Conservation (phyloP, 164 flowering plant species). For the Buxus sempervirens region DNA sequence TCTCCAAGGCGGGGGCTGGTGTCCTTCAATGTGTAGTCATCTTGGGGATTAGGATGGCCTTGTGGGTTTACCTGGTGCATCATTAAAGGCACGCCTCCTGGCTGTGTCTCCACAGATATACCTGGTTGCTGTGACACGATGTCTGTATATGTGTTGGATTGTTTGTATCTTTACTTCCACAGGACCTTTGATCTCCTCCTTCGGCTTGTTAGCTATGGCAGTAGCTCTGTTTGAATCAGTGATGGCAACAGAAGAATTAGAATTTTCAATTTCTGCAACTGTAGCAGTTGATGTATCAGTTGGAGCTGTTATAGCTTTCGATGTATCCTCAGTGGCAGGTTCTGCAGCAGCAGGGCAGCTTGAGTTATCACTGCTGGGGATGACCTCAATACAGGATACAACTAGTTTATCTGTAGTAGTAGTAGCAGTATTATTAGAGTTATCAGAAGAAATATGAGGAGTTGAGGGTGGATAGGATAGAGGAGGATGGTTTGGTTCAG, state of each 20-base stretch:
- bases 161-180: slow-evolving; percentile 18
- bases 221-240: neutral
- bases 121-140: slow-evolving; percentile 22
- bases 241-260: neutral
- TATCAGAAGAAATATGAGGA: neutral
- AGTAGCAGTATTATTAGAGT: neutral
- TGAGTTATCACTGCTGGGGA: neutral
- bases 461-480: neutral
- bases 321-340: neutral
- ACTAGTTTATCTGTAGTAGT: neutral
- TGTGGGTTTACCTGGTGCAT: slow-evolving; percentile 36
- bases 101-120: slow-evolving; percentile 13
- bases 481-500: slow-evolving; percentile 11
- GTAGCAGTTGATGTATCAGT: slow-evolving; percentile 1
- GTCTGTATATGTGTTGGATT: slow-evolving; percentile 18
- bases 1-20: slow-evolving; percentile 73
- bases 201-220: neutral
- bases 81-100: slow-evolving; percentile 17
- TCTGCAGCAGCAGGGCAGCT: neutral
- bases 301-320: neutral
- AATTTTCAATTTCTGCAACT: neutral
- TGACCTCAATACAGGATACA: neutral
- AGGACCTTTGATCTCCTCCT: slow-evolving; percentile 10
- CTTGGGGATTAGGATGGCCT: slow-evolving; percentile 35
- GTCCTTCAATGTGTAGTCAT: slow-evolving; percentile 69